Base-by-base conservation (phyloP, 257 asterid species). In the Osmanthus fragrans region DNA sequence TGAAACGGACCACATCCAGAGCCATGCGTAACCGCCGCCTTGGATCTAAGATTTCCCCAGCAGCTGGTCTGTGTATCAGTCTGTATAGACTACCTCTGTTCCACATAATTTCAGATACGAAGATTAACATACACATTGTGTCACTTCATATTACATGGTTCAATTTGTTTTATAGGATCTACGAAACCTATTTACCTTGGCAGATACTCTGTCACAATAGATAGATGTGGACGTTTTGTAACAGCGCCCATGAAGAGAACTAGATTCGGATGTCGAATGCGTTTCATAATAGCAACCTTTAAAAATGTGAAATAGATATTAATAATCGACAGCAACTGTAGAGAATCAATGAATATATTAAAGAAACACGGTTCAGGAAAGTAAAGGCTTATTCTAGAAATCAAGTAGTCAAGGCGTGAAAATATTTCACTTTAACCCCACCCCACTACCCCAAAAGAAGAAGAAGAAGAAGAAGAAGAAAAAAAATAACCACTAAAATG, bases 161-260 rank as follows among this genome's bases (percentile, higher is more conserved):
- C 21, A 47, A 42, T 45, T 71, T 13, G 54, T 58, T 73, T 77
- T 63, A 45, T 29, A 70, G 10, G 51, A 49, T 72, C 60, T 30
- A 27, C 27, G 32, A 49, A 74, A 49, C 40, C 34, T 11, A 79
- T 3, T 63, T 78, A 93, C 99, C 99, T 92, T 37, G 99, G 96
- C 72, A 96, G 86, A 88, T 93, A 96, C 79, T 96, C 99, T 23
- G 98, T 96, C 75, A 96, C 99, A 66, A 96, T 96, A 5, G 99
- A 96, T 60, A 96, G 88, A 82, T 92, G 94, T 11, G 99, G 98
- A 34, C 92, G 94, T 76, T 89, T 86, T 29, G 97, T 93, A 56
- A 96, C 97, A 70, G 99, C 99, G 23, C 99, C 99, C 99, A 96
- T 96, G 86, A 96, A 96, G 70, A 96, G 89, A 84, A 96, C 99